phyloP scores from a whole-genome alignment of 495 filamentous ascomycete species.

The Cercophora sp. region DNA sequence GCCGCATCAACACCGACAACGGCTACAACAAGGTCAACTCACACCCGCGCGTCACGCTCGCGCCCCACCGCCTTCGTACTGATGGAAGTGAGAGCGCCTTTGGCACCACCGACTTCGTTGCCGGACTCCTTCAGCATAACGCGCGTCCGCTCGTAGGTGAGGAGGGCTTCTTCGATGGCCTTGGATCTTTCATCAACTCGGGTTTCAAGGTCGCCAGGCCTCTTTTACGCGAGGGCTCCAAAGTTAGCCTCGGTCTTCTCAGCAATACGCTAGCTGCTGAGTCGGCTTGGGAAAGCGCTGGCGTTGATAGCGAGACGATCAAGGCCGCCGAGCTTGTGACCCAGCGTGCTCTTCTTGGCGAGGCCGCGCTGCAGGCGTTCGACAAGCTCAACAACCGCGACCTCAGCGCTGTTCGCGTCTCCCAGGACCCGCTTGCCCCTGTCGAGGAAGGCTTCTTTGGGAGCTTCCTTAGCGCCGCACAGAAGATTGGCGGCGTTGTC shows the following conservation, averaged over 20 bases:
- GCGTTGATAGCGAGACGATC: not conserved
- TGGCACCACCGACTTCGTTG: not conserved
- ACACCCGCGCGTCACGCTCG: not conserved
- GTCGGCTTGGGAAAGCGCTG: not conserved
- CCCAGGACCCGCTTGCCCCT: conserved; percentile 3
- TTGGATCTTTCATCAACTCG: conserved; percentile 6
- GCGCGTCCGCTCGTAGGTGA: conserved; percentile 5
- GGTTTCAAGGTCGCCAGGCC: conserved; percentile 10
- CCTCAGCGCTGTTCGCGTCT: conserved; percentile 13
- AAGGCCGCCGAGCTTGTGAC: conserved; percentile 15
- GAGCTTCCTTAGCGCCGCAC: conserved; percentile 13
- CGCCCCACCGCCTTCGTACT: not conserved
- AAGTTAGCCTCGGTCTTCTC: not conserved
- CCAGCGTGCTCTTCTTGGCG: conserved; percentile 34
- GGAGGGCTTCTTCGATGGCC: conserved; percentile 6
- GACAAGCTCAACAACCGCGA: conserved; percentile 24
- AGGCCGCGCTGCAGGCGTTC: conserved; percentile 35
- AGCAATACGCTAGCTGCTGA: not conserved
- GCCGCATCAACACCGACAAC: conserved; percentile 7
- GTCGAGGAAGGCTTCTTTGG: conserved; percentile 28
- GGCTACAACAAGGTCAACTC: conserved; percentile 3
- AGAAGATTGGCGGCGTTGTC: conserved; percentile 18
- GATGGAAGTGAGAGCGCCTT: not conserved
- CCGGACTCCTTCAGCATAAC: not conserved
- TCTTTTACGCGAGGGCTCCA: conserved; percentile 1